phyloP scores from a whole-genome alignment of 345 rosid genomes.

The Salix brachista region DNA sequence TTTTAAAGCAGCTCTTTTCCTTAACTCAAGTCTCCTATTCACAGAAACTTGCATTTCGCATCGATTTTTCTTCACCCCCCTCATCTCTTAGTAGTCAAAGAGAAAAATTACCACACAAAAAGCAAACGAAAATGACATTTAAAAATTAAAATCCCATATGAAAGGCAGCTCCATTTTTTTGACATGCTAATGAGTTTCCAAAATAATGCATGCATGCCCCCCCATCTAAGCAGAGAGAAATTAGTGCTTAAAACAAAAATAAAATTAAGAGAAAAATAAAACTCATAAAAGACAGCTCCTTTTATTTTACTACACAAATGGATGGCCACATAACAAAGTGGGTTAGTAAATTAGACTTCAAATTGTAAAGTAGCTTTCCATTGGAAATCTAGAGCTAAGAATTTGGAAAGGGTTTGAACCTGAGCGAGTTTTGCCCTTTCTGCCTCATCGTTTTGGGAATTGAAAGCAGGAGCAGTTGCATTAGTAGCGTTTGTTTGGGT shows the following conservation, averaged over 20 bases:
- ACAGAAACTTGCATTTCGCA: neutral
- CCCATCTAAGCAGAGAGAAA: neutral
- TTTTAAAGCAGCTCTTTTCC: neutral
- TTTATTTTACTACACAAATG: neutral
- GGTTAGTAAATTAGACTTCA: neutral
- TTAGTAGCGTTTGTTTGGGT: slow-evolving; percentile 30
- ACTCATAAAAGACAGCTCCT: neutral
- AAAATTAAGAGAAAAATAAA: neutral
- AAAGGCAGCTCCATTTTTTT: neutral
- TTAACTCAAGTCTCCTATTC: neutral
- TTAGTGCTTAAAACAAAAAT: neutral
- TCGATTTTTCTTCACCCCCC: neutral
- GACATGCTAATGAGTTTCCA: neutral
- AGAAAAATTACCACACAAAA: neutral
- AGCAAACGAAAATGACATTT: neutral
- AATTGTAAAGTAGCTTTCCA: neutral
- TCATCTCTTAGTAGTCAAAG: neutral
- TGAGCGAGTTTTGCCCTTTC: slow-evolving; percentile 73
- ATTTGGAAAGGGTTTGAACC: slow-evolving; percentile 31
- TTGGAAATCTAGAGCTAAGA: neutral
- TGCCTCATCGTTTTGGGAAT: slow-evolving; percentile 39
- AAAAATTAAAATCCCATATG: neutral
- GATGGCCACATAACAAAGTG: neutral
- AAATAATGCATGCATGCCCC: neutral
- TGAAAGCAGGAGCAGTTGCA: slow-evolving; percentile 36